Evolutionary conservation across 2,329 filamentous ascomycete genomes (phyloP), one percentile per base, ranked within the genome.

Genomic region (Aspergillus caelatus): DNA sequence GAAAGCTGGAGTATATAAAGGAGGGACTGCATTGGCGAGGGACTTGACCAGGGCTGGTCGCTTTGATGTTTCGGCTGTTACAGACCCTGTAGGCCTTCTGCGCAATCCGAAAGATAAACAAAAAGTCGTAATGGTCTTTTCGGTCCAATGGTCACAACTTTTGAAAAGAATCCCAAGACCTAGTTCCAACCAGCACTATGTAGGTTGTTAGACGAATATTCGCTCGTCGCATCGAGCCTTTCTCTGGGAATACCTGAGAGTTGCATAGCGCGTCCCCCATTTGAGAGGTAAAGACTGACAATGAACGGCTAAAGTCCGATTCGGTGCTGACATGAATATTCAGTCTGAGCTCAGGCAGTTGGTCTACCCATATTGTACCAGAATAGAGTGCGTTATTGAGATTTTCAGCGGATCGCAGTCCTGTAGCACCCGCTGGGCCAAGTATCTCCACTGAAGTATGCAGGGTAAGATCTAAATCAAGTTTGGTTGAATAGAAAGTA

Each of bases 181-280:
- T 52, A 78, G 63, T 30, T 75, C 69, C 2, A 69, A 57, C 76
- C 76, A 79, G 36, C 75, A 60, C 77, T 79, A 34, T 8, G 2
- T 2, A 41, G 4, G 26, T 30, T n/a, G 21, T 62, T 16, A 60
- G 41, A 45, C 54, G n/a, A 53, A 21, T 7, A 21, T 3, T 1
- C 11, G 14, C 34, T 63, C 45, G 60, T 10, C 57, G 19, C 50
- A 10, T 10, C 34, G 2, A 16, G 5, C 9, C n/a, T 16, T 26
- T 39, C 14, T 9, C 14, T 23, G 11, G 7, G 8, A 28, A 58
- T 65, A 71, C 77, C 67, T 71, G 68, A 36, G 73, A 72, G 11
- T 61, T 64, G 46, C 68, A 68, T 5, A 79, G 23, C 1, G 64
- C 66, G 23, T 72, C 65, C 16, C 58, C 69, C 21, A 76, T 36